These are phyloP conservation scores for Ocimum tenuiflorum DNA, from an alignment of 257 asterid species.

Conservation along the genomic window DNA sequence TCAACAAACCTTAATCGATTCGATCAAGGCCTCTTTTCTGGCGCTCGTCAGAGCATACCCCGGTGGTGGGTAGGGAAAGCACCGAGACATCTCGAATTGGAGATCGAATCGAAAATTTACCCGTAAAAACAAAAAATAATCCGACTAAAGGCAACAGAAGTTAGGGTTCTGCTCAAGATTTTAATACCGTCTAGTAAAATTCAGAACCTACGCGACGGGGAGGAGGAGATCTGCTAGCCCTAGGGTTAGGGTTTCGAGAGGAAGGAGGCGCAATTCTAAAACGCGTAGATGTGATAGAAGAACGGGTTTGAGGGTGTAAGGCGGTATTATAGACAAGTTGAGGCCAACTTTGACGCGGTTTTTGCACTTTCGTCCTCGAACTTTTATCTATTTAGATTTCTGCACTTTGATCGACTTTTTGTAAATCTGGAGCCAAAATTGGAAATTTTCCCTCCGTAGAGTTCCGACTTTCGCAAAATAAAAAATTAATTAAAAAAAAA, in stretches of 20 bases:
- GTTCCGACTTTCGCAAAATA: too few relatives aligned
- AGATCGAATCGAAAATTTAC: constrained; percentile 25
- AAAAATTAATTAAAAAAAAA: too few relatives aligned
- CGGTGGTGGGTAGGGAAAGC: constrained; percentile 87
- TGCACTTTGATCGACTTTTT: background rate
- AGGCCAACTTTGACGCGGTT: constrained; percentile 30
- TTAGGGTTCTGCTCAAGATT: constrained; percentile 3
- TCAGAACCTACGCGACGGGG: background rate
- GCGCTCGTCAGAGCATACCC: constrained; percentile 56
- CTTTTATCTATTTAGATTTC: background rate
- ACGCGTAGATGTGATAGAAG: background rate
- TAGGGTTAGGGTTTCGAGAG: constrained; percentile 22
- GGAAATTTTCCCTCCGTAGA: background rate
- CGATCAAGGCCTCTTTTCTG: constrained; percentile 78
- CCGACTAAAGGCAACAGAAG: background rate
- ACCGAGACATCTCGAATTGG: constrained; percentile 68
- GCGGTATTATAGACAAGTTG: constrained; percentile 36
- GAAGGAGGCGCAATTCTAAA: background rate
- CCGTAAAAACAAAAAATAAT: background rate
- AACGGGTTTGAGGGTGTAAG: background rate
- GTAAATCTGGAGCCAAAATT: background rate
- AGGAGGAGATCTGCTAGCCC: background rate
- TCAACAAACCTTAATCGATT: constrained; percentile 92
- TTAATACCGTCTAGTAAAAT: background rate
- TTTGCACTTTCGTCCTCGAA: constrained; percentile 20